Evolutionary conservation across 345 rosid species (phyloP), one percentile per base, ranked within the genome.

Genomic region (Microcos paniculata): DNA sequence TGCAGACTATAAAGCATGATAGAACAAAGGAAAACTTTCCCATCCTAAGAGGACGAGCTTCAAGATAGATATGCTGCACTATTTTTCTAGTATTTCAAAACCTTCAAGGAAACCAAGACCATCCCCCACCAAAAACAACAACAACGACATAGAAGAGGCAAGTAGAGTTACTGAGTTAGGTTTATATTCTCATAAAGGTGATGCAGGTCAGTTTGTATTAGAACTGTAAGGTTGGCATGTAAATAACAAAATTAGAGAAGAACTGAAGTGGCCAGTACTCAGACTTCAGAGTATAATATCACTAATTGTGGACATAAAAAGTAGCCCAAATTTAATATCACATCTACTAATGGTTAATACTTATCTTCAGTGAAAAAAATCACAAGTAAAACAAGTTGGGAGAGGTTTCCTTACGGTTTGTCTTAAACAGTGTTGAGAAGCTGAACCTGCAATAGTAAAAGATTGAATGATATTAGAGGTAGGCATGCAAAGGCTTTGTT

Each of bases 351-450:
- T 26, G 18, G 15, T 15, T 3, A 49, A 49, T 9, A 12, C 30
- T 62, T 11, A 26, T n/a, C 10, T 53, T 59, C 14, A 31, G 42
- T 15, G 18, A 28, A 70, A 0, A 21, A 2, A 28, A 6, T 16
- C 33, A 7, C 10, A 55, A 55, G 3, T 42, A 68, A 35, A 24
- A 53, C 1, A 31, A 26, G 46, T 16, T 24, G 15, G 48, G 13
- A 62, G 68, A 58, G 33, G n/a, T 70, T 21, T 68, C 51, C 94
- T 90, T 87, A 95, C 99, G 88, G 72, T 93, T 88, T 81, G 82
- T 85, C 83, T 87, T 90, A 82, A 93, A 95, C 77, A 93, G 79
- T 8, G 99, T 93, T 19, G 99, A 91, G 88, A 95, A 89, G 86
- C 99, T 93, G 84, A 95, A 95, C 91, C 99, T 95, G 94, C 82